Conservation (phyloP, 1,284 basidiomycete species). For the Trichosporon coremiiforme region DNA sequence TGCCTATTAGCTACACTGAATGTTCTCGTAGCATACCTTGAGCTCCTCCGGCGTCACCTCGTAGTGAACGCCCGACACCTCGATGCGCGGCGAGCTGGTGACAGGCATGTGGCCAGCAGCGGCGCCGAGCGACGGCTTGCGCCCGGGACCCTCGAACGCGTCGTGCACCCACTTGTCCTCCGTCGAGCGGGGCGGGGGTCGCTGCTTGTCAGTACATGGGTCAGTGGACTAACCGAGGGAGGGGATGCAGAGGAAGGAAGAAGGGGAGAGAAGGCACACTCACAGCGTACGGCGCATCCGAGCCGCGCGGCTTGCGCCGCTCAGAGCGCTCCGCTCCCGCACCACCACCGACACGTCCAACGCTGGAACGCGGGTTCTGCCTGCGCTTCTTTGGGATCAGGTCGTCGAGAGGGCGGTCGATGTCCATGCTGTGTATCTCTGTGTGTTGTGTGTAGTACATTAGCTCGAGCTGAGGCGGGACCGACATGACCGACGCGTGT, state of each 20-base stretch:
- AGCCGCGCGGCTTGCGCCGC: conserved; percentile 32
- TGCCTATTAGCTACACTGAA: conserved; percentile 49
- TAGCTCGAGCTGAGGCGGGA: neutral
- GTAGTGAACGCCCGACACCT: conserved; percentile 89
- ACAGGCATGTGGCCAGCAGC: conserved; percentile 39
- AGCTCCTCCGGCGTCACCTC: conserved; percentile 87
- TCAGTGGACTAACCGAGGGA: too few species aligned
- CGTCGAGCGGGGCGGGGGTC: conserved; percentile 53
- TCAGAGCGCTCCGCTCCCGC: conserved; percentile 18
- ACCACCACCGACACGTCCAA: conserved; percentile 16
- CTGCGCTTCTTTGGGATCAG: conserved; percentile 48
- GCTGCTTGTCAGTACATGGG: conserved; percentile 36
- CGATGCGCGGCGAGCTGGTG: conserved; percentile 65
- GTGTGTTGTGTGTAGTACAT: conserved; percentile 2
- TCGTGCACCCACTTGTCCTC: conserved; percentile 57
- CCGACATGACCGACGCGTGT: neutral
- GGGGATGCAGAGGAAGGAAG: too few species aligned
- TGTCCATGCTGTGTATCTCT: conserved; percentile 43
- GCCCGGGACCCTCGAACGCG: conserved; percentile 37
- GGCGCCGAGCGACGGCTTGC: conserved; percentile 12
- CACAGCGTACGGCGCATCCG: conserved; percentile 47
- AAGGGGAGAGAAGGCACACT: conserved; percentile 16
- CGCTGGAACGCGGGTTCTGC: conserved; percentile 29
- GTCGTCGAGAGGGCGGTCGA: conserved; percentile 55
- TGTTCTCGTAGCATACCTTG: conserved; percentile 63